Evolutionary conservation across 148 eudicot species (phyloP).

Genomic region (Fallopia convolvulus): DNA sequence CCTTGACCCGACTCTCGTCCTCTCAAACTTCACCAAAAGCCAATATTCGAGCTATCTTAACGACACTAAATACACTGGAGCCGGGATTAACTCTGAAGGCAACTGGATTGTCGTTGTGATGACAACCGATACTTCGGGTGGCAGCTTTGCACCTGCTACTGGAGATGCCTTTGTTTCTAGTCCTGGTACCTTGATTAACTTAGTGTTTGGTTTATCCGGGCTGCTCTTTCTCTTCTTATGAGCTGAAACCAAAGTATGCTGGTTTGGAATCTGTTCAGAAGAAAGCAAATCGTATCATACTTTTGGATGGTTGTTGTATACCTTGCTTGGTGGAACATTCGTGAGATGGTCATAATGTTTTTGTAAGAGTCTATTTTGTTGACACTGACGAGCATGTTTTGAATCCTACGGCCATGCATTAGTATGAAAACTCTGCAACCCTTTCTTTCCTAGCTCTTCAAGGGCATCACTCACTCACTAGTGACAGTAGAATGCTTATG

Average conservation of each 20-base stretch:
- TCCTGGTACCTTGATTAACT: conserved; percentile 13
- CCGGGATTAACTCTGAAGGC: conserved; percentile 55
- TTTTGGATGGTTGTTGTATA: background rate
- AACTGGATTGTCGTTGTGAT: conserved; percentile 73
- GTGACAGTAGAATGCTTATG: too few species aligned
- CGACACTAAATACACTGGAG: conserved; percentile 43
- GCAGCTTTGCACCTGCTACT: conserved; percentile 31
- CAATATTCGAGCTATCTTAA: conserved; percentile 54
- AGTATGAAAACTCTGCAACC: too few species aligned
- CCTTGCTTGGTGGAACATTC: background rate
- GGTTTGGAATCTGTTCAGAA: background rate
- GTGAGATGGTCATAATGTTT: background rate
- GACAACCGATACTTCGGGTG: conserved; percentile 41
- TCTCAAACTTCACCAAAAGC: conserved; percentile 56
- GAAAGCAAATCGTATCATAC: background rate
- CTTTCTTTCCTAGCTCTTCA: too few species aligned
- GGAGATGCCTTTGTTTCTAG: conserved; percentile 18
- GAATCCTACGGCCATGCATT: background rate
- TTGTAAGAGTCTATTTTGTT: background rate
- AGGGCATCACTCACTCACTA: too few species aligned
- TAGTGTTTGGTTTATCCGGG: conserved; percentile 19
- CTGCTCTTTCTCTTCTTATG: conserved; percentile 15
- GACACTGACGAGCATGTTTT: background rate
- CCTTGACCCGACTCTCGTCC: conserved; percentile 48
- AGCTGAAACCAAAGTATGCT: background rate